These are phyloP conservation scores for Hysterangium stoloniferum DNA, from an alignment of 768 basidiomycete genomes.

Conservation along the genomic window DNA sequence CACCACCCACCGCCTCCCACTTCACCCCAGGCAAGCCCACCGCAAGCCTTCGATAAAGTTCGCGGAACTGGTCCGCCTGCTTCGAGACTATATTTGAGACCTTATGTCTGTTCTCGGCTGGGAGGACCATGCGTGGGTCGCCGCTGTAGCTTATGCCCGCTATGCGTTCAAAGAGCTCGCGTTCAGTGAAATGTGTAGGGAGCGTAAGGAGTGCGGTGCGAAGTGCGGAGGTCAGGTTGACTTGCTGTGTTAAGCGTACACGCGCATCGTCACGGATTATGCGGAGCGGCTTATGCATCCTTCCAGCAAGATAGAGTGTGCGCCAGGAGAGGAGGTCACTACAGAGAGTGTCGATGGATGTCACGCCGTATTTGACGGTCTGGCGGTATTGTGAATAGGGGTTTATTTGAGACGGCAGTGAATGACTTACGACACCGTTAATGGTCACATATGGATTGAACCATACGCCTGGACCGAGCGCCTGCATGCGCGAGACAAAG, in stretches of 20 bases:
- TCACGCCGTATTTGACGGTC: slow-evolving; percentile 96
- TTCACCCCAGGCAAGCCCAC: slow-evolving; percentile 74
- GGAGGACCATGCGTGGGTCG: slow-evolving; percentile 90
- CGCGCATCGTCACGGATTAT: slow-evolving; percentile 91
- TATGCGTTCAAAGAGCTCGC: slow-evolving; percentile 76
- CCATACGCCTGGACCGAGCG: slow-evolving; percentile 82
- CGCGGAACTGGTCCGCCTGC: slow-evolving; percentile 77
- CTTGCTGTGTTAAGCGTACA: slow-evolving; percentile 85
- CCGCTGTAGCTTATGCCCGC: slow-evolving; percentile 82
- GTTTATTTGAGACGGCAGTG: slow-evolving; percentile 1
- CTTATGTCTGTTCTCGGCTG: slow-evolving; percentile 91
- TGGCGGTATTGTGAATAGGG: slow-evolving; percentile 23
- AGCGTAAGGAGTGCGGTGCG: slow-evolving; percentile 85
- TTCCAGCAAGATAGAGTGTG: slow-evolving; percentile 86
- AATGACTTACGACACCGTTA: slow-evolving; percentile 65
- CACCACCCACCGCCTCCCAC: slow-evolving; percentile 46
- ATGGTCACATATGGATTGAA: slow-evolving; percentile 88
- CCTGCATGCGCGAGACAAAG: slow-evolving; percentile 75
- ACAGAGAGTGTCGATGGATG: slow-evolving; percentile 83
- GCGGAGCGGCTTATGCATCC: slow-evolving; percentile 95
- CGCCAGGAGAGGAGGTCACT: slow-evolving; percentile 90
- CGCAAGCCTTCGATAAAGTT: slow-evolving; percentile 76
- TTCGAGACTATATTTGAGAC: slow-evolving; percentile 87
- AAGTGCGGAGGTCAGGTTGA: slow-evolving; percentile 86
- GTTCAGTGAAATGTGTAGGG: slow-evolving; percentile 74